Conservation (phyloP, 331 rosid genomes). For the Pyrus hybrid region DNA sequence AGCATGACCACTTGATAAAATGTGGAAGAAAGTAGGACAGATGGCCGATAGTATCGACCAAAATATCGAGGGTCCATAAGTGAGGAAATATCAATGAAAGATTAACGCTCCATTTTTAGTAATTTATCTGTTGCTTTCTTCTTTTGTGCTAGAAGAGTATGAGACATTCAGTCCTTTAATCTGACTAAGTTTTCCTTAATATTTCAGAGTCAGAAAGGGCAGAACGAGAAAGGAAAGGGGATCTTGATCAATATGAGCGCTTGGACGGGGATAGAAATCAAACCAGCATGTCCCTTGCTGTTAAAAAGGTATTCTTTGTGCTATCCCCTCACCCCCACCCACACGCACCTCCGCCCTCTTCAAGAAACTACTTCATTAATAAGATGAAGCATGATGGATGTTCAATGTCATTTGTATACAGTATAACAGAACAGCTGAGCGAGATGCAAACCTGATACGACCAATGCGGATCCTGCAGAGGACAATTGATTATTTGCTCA, state of each 20-base stretch:
- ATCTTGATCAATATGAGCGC: slow-evolving; percentile 88
- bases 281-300: slow-evolving; percentile 72
- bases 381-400: neutral
- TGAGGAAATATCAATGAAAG: neutral
- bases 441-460: slow-evolving; percentile 87
- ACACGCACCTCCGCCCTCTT: neutral
- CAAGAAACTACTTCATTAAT: neutral
- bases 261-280: slow-evolving; percentile 93
- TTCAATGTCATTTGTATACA: slow-evolving; percentile 17
- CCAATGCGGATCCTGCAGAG: slow-evolving; percentile 79
- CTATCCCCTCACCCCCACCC: neutral
- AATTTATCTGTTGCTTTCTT: neutral
- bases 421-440: slow-evolving; percentile 98
- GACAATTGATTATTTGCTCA: slow-evolving; percentile 73
- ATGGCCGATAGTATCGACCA: neutral
- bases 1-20: neutral
- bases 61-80: neutral
- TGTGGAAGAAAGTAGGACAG: neutral
- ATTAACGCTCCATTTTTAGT: neutral
- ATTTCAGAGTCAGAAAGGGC: slow-evolving; percentile 81
- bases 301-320: slow-evolving; percentile 63
- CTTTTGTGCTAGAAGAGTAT: neutral
- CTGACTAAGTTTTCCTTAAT: neutral
- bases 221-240: slow-evolving; percentile 96
- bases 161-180: neutral